These are phyloP conservation scores for Neurospora cerealis DNA, from an alignment of 495 filamentous ascomycete species.

Conservation along the genomic window DNA sequence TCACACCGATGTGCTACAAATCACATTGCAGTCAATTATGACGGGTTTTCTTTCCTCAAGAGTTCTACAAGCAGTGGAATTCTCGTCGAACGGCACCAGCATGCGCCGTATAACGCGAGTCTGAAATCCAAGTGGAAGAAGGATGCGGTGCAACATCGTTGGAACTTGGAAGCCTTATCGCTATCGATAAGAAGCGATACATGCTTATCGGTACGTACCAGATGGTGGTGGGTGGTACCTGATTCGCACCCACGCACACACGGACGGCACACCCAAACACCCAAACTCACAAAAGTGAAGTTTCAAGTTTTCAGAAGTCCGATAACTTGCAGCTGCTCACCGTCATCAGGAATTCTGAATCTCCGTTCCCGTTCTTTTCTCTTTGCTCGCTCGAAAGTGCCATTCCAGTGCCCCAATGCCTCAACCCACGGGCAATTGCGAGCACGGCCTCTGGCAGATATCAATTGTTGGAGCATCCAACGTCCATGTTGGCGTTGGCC, in stretches of 20 bases:
- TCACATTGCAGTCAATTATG: background rate
- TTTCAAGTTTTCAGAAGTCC: background rate
- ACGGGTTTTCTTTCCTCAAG: background rate
- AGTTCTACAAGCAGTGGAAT: background rate
- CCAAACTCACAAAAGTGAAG: background rate
- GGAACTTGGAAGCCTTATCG: background rate
- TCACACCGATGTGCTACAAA: background rate
- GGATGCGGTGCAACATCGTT: background rate
- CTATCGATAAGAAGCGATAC: background rate
- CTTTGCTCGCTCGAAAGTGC: background rate
- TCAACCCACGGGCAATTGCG: background rate
- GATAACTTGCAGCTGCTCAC: background rate
- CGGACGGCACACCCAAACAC: background rate
- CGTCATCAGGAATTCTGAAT: background rate
- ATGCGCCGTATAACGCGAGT: background rate
- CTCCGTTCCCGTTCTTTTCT: background rate
- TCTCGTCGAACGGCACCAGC: background rate
- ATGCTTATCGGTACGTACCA: background rate
- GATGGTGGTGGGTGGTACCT: background rate
- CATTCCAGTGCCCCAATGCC: background rate
- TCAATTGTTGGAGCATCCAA: background rate
- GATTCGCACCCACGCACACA: background rate
- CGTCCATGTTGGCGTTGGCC: background rate
- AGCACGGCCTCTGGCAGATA: background rate
- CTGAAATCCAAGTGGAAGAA: background rate